Percentiles rank a stretch among this genome's conserved stretches.
phyloP scores from a whole-genome alignment of 2,329 filamentous ascomycete species.

The Cadophora luteo-olivacea region DNA sequence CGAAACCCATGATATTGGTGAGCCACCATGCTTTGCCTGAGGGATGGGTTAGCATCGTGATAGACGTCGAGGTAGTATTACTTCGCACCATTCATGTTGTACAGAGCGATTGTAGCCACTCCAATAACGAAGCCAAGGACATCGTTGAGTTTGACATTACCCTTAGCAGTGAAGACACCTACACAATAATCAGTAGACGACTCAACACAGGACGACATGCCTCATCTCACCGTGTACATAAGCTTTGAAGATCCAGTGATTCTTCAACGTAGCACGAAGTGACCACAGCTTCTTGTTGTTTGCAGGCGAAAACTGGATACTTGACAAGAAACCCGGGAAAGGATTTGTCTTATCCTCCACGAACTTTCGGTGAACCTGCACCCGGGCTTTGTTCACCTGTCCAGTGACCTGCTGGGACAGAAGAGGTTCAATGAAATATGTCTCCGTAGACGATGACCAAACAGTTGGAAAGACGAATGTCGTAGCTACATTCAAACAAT shows the following conservation, averaged over 20 bases:
- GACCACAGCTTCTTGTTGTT: conserved; percentile 52
- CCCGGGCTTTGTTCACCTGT: conserved; percentile 23
- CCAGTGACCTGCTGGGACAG: conserved; percentile 40
- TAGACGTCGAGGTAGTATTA: neutral
- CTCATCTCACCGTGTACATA: conserved; percentile 37
- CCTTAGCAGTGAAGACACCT: conserved; percentile 28
- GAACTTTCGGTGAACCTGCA: conserved; percentile 29
- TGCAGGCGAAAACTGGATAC: conserved; percentile 39
- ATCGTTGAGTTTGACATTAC: conserved; percentile 38
- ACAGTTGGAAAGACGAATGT: conserved; percentile 76
- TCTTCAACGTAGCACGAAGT: conserved; percentile 56
- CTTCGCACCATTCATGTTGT: conserved; percentile 36
- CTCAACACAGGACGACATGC: neutral
- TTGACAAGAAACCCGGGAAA: conserved; percentile 49
- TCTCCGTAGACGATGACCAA: conserved; percentile 60
- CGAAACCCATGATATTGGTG: conserved; percentile 86
- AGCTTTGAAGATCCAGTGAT: conserved; percentile 54
- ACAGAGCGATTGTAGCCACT: conserved; percentile 37
- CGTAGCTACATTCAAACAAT: conserved; percentile 67
- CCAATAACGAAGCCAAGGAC: conserved; percentile 41
- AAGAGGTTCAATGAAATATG: conserved; percentile 55
- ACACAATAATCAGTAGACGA: neutral
- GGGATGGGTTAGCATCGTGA: neutral
- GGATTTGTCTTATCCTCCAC: conserved; percentile 46
- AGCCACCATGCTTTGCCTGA: conserved; percentile 51